A percentile compares a stretch with the other conserved stretches of the same genome.
phyloP scores from a whole-genome alignment of 2,329 filamentous ascomycete species.

The Trichoderma breve region DNA sequence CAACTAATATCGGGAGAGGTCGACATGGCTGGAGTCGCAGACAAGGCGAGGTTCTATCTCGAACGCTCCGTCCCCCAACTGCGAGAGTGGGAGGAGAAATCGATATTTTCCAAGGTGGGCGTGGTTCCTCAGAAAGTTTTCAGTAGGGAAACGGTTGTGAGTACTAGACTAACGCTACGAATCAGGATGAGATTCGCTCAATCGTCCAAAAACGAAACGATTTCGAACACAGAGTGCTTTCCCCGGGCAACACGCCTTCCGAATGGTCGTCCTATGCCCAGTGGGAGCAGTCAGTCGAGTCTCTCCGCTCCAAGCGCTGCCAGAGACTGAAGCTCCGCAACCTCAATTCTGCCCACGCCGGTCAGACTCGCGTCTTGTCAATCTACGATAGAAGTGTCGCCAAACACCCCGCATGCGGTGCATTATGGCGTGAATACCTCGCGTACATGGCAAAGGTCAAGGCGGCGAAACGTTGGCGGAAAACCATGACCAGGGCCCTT shows the following conservation, averaged over 20 bases:
- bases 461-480: slow-evolving; percentile 64
- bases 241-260: slow-evolving; percentile 69
- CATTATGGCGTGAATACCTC: slow-evolving; percentile 88
- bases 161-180: background rate
- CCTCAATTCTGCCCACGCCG: slow-evolving; percentile 63
- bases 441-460: slow-evolving; percentile 71
- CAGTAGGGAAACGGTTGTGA: background rate
- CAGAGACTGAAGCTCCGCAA: slow-evolving; percentile 73
- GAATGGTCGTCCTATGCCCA: slow-evolving; percentile 84
- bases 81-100: slow-evolving; percentile 86
- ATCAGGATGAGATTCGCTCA: slow-evolving; percentile 80
- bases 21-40: slow-evolving; percentile 76
- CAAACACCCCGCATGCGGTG: slow-evolving; percentile 77
- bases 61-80: slow-evolving; percentile 91
- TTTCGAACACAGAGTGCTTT: slow-evolving; percentile 87
- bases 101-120: slow-evolving; percentile 76
- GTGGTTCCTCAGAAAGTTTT: too few relatives aligned
- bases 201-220: slow-evolving; percentile 89
- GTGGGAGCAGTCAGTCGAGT: slow-evolving; percentile 69
- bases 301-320: slow-evolving; percentile 77
- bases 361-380: slow-evolving; percentile 80
- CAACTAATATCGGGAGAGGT: background rate
- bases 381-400: slow-evolving; percentile 83
- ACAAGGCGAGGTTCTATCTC: slow-evolving; percentile 93
- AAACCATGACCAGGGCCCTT: slow-evolving; percentile 65